Evolutionary conservation across 2,329 filamentous ascomycete genomes (phyloP).

Genomic region (Plenodomus biglobosus): DNA sequence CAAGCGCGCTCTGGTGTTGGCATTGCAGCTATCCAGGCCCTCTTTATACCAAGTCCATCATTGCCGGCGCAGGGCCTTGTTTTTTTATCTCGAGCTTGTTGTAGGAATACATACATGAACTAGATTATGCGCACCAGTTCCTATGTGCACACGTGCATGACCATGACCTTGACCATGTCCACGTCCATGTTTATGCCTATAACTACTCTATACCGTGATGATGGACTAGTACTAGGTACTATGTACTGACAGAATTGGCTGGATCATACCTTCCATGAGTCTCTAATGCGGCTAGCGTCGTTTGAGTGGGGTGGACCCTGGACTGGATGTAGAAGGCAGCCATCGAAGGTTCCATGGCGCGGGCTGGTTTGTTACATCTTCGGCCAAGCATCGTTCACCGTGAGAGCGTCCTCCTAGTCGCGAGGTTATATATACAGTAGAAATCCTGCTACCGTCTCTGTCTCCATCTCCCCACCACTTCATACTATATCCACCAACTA

Average conservation of each 20-base stretch:
- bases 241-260: not conserved
- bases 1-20: conserved; percentile 1
- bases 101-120: conserved; percentile 11
- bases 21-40: not conserved
- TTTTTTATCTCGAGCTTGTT: conserved; percentile 4
- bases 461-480: too few species aligned
- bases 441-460: too few species aligned
- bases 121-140: not conserved
- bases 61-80: conserved; percentile 10
- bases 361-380: too few species aligned
- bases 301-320: conserved; percentile 2
- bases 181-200: too few species aligned
- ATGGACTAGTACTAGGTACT: too few species aligned
- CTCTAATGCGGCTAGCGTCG: conserved; percentile 1
- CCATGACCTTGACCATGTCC: too few species aligned
- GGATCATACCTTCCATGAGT: not conserved
- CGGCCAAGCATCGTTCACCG: too few species aligned
- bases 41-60: conserved; percentile 10
- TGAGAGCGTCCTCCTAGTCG: not conserved
- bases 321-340: conserved; percentile 6
- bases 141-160: not conserved
- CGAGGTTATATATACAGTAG: too few species aligned
- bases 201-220: too few species aligned
- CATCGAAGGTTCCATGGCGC: conserved; percentile 10
- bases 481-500: conserved; percentile 2